phyloP scores from a whole-genome alignment of 2,329 filamentous ascomycete genomes.

The Zopfia rhizophila region DNA sequence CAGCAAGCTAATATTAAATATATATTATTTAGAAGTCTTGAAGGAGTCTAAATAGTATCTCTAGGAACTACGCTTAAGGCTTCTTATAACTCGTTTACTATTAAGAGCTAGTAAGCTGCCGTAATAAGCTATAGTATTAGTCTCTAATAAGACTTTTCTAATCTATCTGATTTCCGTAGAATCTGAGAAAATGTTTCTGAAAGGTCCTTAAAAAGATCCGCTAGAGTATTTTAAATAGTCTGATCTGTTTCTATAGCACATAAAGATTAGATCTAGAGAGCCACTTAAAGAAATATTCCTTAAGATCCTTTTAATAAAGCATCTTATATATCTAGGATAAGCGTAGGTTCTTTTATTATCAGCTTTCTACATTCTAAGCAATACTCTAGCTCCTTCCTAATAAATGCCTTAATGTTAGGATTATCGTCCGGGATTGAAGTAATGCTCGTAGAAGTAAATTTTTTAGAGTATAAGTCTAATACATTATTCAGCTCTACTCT shows the following conservation, averaged over 20 bases:
- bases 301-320: constrained; percentile 28
- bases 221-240: constrained; percentile 41
- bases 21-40: constrained; percentile 28
- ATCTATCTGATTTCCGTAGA: constrained; percentile 29
- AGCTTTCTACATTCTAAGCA: constrained; percentile 27
- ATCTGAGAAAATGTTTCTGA: constrained; percentile 26
- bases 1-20: constrained; percentile 30
- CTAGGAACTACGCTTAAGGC: constrained; percentile 52
- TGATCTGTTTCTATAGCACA: constrained; percentile 51
- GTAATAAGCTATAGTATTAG: constrained; percentile 46
- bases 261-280: constrained; percentile 32
- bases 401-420: constrained; percentile 35
- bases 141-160: constrained; percentile 31
- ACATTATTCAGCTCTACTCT: too few relatives aligned
- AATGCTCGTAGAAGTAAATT: constrained; percentile 10
- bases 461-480: too few relatives aligned
- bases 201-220: constrained; percentile 28
- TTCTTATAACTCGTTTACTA: constrained; percentile 50
- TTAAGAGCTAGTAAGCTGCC: constrained; percentile 42
- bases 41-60: constrained; percentile 27
- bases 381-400: constrained; percentile 36
- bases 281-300: constrained; percentile 41
- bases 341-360: constrained; percentile 31
- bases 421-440: constrained; percentile 32
- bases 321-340: constrained; percentile 41